These are phyloP conservation scores for Trichoderma gracile DNA, from an alignment of 2,329 filamentous ascomycete genomes.

Conservation along the genomic window DNA sequence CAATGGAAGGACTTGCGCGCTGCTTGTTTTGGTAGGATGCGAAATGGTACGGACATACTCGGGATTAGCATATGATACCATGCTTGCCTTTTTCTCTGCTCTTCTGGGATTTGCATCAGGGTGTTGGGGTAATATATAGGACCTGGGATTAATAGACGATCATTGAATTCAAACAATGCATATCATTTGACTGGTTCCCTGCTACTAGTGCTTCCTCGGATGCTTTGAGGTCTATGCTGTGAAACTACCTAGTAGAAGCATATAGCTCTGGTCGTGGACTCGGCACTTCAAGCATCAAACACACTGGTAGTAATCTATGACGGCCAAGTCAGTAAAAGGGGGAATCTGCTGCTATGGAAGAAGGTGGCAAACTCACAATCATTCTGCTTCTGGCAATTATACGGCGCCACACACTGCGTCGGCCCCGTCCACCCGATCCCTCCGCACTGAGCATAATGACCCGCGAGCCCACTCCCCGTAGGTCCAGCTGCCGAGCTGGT, in stretches of 20 bases:
- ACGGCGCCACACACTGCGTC: slow-evolving; percentile 13
- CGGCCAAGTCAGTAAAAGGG: neutral
- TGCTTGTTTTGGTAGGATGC: too few relatives aligned
- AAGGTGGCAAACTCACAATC: slow-evolving; percentile 1
- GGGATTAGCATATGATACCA: neutral
- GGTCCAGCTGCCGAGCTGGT: neutral
- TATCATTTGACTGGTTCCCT: too few relatives aligned
- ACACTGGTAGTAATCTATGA: slow-evolving; percentile 9
- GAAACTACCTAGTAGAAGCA: too few relatives aligned
- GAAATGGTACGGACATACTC: neutral
- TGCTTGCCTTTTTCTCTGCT: neutral
- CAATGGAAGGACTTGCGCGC: too few relatives aligned
- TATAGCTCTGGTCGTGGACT: too few relatives aligned
- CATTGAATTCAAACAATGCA: neutral
- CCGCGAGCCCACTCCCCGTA: slow-evolving; percentile 3
- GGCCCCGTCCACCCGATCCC: slow-evolving; percentile 15
- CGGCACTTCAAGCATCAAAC: neutral
- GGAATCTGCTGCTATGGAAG: neutral
- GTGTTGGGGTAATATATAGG: neutral
- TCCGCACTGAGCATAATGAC: slow-evolving; percentile 16
- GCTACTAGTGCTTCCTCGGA: too few relatives aligned
- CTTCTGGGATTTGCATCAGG: slow-evolving; percentile 11
- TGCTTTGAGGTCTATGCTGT: too few relatives aligned
- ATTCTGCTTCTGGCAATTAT: slow-evolving; percentile 10
- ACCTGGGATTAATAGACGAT: slow-evolving; percentile 7